phyloP scores from a whole-genome alignment of 805 yeast species.

The Ogataea trehaloabstinens region DNA sequence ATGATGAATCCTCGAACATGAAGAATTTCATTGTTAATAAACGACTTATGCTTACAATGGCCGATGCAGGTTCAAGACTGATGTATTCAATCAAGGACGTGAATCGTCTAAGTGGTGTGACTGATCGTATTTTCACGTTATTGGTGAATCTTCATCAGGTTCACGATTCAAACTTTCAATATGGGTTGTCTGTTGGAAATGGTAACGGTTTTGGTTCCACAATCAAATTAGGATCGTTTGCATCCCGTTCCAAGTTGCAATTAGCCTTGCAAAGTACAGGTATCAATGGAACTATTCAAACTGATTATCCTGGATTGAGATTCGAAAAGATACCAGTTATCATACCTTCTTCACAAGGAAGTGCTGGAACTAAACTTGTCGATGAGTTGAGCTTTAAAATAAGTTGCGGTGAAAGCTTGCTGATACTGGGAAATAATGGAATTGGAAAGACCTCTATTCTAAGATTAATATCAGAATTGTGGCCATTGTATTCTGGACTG shows the following conservation, averaged over 20 bases:
- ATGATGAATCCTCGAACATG: slow-evolving; percentile 59
- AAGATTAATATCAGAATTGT: slow-evolving; percentile 78
- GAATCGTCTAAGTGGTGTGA: slow-evolving; percentile 86
- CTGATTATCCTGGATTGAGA: slow-evolving; percentile 72
- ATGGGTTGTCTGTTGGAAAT: slow-evolving; percentile 33
- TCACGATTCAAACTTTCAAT: slow-evolving; percentile 59
- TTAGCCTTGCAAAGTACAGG: slow-evolving; percentile 34
- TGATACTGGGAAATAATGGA: slow-evolving; percentile 85
- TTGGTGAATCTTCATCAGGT: slow-evolving; percentile 78
- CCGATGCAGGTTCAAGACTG: slow-evolving; percentile 92
- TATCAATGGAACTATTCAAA: slow-evolving; percentile 78
- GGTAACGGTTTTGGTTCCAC: slow-evolving; percentile 32
- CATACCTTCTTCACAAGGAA: slow-evolving; percentile 65
- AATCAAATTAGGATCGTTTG: slow-evolving; percentile 29
- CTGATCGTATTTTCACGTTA: slow-evolving; percentile 78
- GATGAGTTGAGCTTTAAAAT: slow-evolving; percentile 62
- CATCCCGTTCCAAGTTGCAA: slow-evolving; percentile 26
- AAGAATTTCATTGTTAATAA: slow-evolving; percentile 88
- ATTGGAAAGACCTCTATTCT: slow-evolving; percentile 87
- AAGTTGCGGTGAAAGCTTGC: slow-evolving; percentile 61
- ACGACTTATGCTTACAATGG: slow-evolving; percentile 82
- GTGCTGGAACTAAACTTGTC: slow-evolving; percentile 58
- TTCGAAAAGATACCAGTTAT: slow-evolving; percentile 81
- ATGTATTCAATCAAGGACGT: slow-evolving; percentile 94
- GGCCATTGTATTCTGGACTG: slow-evolving; percentile 88